Percentiles rank a stretch among this genome's conserved stretches.
Conservation (phyloP, 2,329 filamentous ascomycete genomes). For the Thielaviopsis ethacetica region DNA sequence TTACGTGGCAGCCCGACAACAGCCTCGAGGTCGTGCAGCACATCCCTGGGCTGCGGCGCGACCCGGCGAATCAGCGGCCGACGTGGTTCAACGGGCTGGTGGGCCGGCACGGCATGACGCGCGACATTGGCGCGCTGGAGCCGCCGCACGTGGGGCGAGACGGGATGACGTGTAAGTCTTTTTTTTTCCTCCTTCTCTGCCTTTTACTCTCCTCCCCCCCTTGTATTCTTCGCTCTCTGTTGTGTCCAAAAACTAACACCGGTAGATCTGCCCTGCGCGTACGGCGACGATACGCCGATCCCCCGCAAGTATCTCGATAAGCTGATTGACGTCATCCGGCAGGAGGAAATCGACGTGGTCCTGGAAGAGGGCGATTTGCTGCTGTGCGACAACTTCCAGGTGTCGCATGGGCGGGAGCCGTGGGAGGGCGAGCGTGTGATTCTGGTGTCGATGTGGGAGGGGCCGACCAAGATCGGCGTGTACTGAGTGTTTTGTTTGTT, state of each 20-base stretch:
- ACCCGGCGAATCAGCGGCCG: constrained; percentile 7
- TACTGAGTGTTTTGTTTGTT: no score
- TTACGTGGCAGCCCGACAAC: constrained; percentile 10
- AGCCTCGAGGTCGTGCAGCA: constrained; percentile 13
- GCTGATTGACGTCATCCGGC: constrained; percentile 12
- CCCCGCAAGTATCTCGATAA: constrained; percentile 11
- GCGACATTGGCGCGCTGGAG: constrained; percentile 13
- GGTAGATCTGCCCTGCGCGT: constrained; percentile 12
- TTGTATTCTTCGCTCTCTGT: no score
- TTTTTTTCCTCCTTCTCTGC: neutral
- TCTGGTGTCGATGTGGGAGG: constrained; percentile 6
- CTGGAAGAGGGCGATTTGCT: constrained; percentile 13
- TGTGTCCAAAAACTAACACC: neutral
- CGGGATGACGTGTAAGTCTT: constrained; percentile 13
- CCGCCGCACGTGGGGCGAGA: constrained; percentile 13
- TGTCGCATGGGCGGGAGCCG: constrained; percentile 1
- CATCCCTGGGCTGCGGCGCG: constrained; percentile 12
- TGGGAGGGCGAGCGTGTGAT: neutral
- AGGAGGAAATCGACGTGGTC: constrained; percentile 13
- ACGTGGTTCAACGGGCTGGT: constrained; percentile 14
- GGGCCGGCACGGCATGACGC: constrained; percentile 12
- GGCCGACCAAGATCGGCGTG: neutral
- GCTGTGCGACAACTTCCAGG: constrained; percentile 14
- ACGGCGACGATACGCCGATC: constrained; percentile 12
- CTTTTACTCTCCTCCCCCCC: neutral